phyloP scores from a whole-genome alignment of 164 flowering plant genomes.

The Sedum album region DNA sequence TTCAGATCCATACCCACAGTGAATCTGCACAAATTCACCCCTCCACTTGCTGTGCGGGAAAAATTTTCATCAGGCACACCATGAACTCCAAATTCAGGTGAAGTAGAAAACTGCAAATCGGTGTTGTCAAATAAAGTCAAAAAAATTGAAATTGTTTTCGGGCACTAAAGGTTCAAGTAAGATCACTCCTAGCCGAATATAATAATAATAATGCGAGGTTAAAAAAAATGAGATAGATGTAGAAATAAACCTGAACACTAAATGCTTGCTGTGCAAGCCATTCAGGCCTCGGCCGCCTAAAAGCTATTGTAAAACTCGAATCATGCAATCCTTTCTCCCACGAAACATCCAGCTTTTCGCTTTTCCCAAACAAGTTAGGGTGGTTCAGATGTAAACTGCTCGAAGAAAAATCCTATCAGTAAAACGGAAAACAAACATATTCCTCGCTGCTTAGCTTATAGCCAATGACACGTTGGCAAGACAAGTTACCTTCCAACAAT shows the following conservation, averaged over 20 bases:
- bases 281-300: slow-evolving; percentile 73
- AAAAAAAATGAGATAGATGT: neutral
- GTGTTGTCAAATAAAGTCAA: neutral
- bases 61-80: slow-evolving; percentile 71
- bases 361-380: slow-evolving; percentile 84
- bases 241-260: slow-evolving; percentile 44
- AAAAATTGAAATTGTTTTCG: neutral
- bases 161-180: neutral
- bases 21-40: slow-evolving; percentile 70
- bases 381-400: slow-evolving; percentile 81
- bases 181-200: neutral
- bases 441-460: neutral
- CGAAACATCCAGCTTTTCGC: slow-evolving; percentile 85
- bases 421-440: neutral
- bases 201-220: neutral
- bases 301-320: slow-evolving; percentile 66
- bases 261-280: slow-evolving; percentile 82
- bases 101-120: slow-evolving; percentile 56
- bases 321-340: slow-evolving; percentile 90
- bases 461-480: neutral
- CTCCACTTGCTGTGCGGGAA: slow-evolving; percentile 75
- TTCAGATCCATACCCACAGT: slow-evolving; percentile 72
- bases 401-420: slow-evolving; percentile 3
- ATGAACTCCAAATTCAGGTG: slow-evolving; percentile 85
- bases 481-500: slow-evolving; percentile 62